These are phyloP conservation scores for Starmerella apis DNA, from an alignment of 805 yeast species.

Conservation along the genomic window DNA sequence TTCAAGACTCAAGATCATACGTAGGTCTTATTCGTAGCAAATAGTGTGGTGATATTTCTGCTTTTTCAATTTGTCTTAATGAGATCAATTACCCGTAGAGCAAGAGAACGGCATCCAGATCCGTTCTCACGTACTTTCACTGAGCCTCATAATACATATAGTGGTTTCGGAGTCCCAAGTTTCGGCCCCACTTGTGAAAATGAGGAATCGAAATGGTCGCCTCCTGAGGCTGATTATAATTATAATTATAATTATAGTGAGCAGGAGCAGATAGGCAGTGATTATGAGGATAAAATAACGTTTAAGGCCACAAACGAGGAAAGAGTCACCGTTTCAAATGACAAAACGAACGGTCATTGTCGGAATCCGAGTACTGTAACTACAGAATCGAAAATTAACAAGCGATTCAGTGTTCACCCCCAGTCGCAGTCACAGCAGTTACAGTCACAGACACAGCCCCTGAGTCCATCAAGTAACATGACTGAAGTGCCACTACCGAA, in stretches of 20 bases:
- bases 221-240: no score
- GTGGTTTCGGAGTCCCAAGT: neutral
- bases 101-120: neutral
- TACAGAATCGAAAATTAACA: neutral
- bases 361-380: neutral
- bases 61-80: neutral
- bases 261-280: no score
- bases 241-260: no score
- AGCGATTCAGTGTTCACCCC: slow-evolving; percentile 17
- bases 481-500: neutral
- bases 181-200: no score
- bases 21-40: neutral
- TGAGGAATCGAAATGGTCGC: no score
- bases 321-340: neutral
- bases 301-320: neutral
- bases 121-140: no score
- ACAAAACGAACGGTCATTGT: neutral
- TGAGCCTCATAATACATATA: no score
- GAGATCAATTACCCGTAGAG: neutral
- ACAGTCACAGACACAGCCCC: neutral
- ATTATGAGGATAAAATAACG: neutral
- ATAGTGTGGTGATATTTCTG: neutral
- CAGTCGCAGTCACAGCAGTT: neutral
- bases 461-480: neutral
- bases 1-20: neutral